A percentile compares a stretch with the other conserved stretches of the same genome.
Evolutionary conservation across 2,329 filamentous ascomycete genomes (phyloP).

Genomic region (Aspergillus pseudoterreus): DNA sequence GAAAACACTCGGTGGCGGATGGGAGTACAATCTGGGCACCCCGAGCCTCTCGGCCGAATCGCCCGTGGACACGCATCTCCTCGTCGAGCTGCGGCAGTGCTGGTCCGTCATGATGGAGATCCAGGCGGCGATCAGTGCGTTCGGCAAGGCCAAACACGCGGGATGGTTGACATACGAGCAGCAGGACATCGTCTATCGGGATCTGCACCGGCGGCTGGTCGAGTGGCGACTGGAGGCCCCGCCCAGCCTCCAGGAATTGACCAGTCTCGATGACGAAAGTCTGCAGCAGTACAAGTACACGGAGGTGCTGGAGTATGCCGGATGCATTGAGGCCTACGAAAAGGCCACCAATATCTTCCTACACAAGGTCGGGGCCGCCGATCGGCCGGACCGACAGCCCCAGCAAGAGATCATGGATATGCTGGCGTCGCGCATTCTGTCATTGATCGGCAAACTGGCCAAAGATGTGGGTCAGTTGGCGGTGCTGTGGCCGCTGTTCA

Average conservation of each 20-base stretch:
- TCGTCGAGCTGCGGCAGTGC: constrained; percentile 26
- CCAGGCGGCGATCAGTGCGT: constrained; percentile 28
- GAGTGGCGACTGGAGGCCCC: constrained; percentile 30
- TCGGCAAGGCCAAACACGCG: constrained; percentile 30
- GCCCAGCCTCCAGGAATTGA: constrained; percentile 22
- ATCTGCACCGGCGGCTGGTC: constrained; percentile 24
- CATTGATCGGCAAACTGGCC: constrained; percentile 26
- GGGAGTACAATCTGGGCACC: constrained; percentile 36
- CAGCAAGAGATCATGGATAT: constrained; percentile 24
- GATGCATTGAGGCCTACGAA: constrained; percentile 35
- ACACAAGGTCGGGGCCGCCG: constrained; percentile 29
- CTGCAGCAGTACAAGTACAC: constrained; percentile 24
- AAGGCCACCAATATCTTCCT: constrained; percentile 35
- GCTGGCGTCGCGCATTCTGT: constrained; percentile 28
- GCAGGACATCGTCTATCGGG: constrained; percentile 28
- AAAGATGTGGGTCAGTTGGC: constrained; percentile 33
- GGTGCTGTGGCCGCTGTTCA: constrained; percentile 32
- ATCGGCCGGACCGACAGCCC: constrained; percentile 23
- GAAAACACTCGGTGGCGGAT: constrained; percentile 35
- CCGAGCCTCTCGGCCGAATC: constrained; percentile 24
- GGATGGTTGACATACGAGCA: constrained; percentile 25
- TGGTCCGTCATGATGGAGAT: constrained; percentile 36
- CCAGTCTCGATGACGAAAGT: constrained; percentile 26
- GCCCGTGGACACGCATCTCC: constrained; percentile 17
- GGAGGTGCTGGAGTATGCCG: constrained; percentile 32